phyloP scores from a whole-genome alignment of 2,329 filamentous ascomycete genomes.

The Penicillium sp. region DNA sequence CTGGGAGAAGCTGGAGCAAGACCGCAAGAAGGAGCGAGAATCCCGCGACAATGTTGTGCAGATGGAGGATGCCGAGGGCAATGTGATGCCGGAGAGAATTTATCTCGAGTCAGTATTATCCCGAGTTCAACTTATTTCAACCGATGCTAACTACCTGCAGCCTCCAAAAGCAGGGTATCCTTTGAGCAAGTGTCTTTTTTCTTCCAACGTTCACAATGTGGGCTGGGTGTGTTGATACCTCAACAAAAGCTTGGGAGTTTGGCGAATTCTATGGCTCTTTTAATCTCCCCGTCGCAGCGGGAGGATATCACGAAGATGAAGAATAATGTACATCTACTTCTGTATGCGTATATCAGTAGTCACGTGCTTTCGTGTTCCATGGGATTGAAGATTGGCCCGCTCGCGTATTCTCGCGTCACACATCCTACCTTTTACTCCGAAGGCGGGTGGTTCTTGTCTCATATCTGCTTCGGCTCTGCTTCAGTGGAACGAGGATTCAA shows the following conservation, averaged over 20 bases:
- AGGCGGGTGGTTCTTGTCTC: neutral
- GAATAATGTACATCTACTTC: too few relatives aligned
- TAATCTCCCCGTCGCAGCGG: too few relatives aligned
- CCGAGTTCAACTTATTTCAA: neutral
- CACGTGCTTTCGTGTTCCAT: conserved; percentile 39
- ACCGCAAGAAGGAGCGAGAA: conserved; percentile 73
- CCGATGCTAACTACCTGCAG: conserved; percentile 29
- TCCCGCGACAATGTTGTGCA: conserved; percentile 84
- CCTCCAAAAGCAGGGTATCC: conserved; percentile 83
- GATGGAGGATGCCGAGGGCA: conserved; percentile 97
- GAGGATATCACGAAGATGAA: too few relatives aligned
- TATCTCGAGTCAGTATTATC: conserved; percentile 69
- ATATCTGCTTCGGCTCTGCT: neutral
- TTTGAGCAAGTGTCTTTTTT: conserved; percentile 49
- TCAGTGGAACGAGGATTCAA: too few relatives aligned
- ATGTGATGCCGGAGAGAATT: conserved; percentile 99
- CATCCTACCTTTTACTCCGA: neutral
- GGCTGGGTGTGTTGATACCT: too few relatives aligned
- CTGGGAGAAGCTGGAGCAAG: conserved; percentile 89
- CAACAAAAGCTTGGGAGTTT: conserved; percentile 35
- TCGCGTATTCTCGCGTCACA: conserved; percentile 14
- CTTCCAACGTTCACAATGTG: neutral
- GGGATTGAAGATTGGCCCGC: conserved; percentile 20
- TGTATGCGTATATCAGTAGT: too few relatives aligned
- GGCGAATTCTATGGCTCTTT: conserved; percentile 18